Evolutionary conservation across 2,329 filamentous ascomycete species (phyloP), one percentile per base, ranked within the genome.

Genomic region (Ophioceras dolichostomum): DNA sequence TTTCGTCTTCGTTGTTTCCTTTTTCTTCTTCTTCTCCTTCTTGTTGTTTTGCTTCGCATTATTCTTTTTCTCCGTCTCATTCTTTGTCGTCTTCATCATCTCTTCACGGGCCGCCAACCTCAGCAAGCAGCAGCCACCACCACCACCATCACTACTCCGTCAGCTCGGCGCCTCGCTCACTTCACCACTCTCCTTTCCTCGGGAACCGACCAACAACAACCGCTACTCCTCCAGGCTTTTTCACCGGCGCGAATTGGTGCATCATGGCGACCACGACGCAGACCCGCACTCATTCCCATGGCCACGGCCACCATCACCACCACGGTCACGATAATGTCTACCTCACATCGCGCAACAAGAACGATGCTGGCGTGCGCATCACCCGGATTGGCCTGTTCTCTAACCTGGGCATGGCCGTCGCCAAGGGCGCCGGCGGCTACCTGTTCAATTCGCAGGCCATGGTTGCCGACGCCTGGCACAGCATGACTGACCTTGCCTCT

Each of bases 361-460:
- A 83, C 47, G 91, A 98, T 60, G 87, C 91, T 35, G 86, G 86
- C 46, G 93, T 94, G 49, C 80, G 87, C 50, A 95, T 95, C 53
- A 98, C 91, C 37, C 72, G 86, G 45, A 82, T 96, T 49, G 86
- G 86, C 19, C 70, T 94, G 32, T 83, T 80, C 53, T 85, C 88
- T 48, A 98, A 98, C 58, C 67, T 96, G 37, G 79, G 79, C 53
- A 96, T 98, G 88, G 91, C 89, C 35, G 68, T 96, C 49, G 83
- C 78, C 47, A 98, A 98, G 59, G 91, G 89, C 30, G 67, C 88
- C 20, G 91, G 91, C 41, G 91, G 91, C 48, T 94, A 91, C 64
- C 67, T 81, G 47, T 96, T 98, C 68, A 88, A 95, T 59, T 95
- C 88, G 32, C 87, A 95, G 61, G 81, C 85, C 41, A 83, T 94